Conservation (phyloP, 176 grass and related monocot species). For the Oryza australiensis region DNA sequence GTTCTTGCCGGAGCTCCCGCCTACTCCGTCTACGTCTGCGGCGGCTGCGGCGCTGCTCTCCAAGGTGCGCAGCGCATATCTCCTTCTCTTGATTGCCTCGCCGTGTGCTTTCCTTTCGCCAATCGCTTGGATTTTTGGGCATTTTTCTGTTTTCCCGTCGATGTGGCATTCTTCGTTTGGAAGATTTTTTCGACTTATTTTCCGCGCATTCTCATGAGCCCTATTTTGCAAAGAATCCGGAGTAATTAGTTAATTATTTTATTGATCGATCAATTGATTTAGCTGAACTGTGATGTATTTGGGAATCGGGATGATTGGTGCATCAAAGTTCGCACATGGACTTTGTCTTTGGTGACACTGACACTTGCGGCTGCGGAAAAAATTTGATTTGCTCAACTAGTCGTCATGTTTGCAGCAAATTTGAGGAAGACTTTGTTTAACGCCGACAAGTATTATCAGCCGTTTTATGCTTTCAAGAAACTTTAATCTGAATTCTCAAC, state of each 20-base stretch:
- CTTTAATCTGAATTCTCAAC: neutral
- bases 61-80: constrained; percentile 57
- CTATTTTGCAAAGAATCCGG: neutral
- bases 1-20: constrained; percentile 85
- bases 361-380: neutral
- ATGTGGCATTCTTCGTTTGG: neutral
- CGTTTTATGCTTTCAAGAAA: neutral
- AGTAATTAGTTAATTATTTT: neutral
- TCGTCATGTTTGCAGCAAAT: neutral
- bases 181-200: neutral
- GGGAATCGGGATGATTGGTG: neutral
- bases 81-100: neutral
- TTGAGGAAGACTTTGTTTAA: neutral
- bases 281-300: neutral
- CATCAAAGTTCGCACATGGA: neutral
- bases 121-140: neutral
- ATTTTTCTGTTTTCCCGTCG: neutral
- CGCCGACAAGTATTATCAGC: neutral
- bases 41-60: constrained; percentile 80
- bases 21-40: constrained; percentile 90
- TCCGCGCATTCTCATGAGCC: neutral
- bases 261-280: neutral
- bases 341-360: neutral
- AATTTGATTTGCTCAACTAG: neutral
- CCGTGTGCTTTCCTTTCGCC: neutral